Evolutionary conservation across 2,329 filamentous ascomycete species (phyloP).

Genomic region (Penicillium digitatum): DNA sequence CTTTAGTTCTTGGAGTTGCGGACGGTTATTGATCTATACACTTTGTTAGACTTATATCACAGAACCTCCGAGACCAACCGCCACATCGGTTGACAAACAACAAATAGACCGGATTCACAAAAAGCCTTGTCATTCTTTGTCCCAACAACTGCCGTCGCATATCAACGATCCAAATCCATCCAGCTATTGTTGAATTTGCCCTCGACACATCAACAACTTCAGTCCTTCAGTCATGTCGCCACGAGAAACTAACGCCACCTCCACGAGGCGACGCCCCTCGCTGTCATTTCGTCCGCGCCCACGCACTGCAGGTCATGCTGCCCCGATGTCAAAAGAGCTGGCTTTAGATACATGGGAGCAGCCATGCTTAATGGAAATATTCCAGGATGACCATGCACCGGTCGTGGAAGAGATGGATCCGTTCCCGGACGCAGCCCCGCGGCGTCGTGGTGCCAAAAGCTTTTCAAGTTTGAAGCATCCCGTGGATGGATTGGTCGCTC

Average conservation of each 20-base stretch:
- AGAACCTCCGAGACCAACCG: slow-evolving; percentile 4
- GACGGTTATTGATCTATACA: slow-evolving; percentile 10
- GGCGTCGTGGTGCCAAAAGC: slow-evolving; percentile 39
- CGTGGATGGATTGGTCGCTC: slow-evolving; percentile 40
- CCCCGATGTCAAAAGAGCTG: slow-evolving; percentile 19
- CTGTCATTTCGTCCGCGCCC: slow-evolving; percentile 38
- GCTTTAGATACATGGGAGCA: slow-evolving; percentile 26
- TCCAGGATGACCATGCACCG: slow-evolving; percentile 22
- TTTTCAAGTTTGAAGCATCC: slow-evolving; percentile 43
- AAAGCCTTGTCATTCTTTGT: slow-evolving; percentile 13
- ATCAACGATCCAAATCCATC: slow-evolving; percentile 2
- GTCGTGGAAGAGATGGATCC: slow-evolving; percentile 34
- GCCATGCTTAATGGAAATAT: slow-evolving; percentile 22
- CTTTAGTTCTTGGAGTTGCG: slow-evolving; percentile 13
- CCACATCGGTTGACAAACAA: slow-evolving; percentile 5
- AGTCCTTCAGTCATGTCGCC: slow-evolving; percentile 28
- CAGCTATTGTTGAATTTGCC: slow-evolving; percentile 11
- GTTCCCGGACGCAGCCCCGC: slow-evolving; percentile 31
- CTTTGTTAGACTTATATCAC: slow-evolving; percentile 11
- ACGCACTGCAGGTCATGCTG: slow-evolving; percentile 32
- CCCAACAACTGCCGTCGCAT: not conserved
- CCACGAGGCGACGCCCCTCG: slow-evolving; percentile 38
- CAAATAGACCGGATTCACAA: slow-evolving; percentile 8
- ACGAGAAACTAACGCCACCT: slow-evolving; percentile 28
- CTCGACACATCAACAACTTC: slow-evolving; percentile 1